These are phyloP conservation scores for Erodium moschatum DNA, from an alignment of 441 rosid genomes.

Conservation along the genomic window DNA sequence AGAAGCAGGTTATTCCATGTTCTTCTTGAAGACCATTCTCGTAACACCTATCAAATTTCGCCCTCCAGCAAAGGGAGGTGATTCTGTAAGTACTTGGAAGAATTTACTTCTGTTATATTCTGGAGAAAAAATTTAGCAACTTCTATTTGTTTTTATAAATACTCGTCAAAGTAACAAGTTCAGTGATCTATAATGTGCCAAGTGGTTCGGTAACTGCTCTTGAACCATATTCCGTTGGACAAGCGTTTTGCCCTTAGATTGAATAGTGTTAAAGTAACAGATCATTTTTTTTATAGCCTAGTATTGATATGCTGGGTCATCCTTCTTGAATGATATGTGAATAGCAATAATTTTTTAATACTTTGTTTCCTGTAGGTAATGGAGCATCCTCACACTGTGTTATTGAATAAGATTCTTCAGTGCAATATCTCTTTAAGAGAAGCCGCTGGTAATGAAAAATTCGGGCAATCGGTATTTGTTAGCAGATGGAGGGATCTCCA, in stretches of 20 bases:
- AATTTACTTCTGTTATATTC: background rate
- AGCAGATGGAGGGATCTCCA: conserved; percentile 82
- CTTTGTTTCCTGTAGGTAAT: conserved; percentile 46
- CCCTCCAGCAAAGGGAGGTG: conserved; percentile 80
- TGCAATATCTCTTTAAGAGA: conserved; percentile 50
- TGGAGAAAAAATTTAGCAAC: background rate
- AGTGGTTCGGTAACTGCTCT: background rate
- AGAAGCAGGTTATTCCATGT: conserved; percentile 50
- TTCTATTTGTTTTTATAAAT: background rate
- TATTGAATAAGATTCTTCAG: conserved; percentile 60
- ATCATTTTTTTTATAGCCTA: background rate
- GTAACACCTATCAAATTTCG: conserved; percentile 91
- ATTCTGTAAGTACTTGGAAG: conserved; percentile 45
- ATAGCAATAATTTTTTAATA: conserved; percentile 9
- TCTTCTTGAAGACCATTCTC: conserved; percentile 64
- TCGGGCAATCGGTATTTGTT: conserved; percentile 32
- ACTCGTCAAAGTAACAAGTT: background rate
- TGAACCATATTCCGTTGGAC: background rate
- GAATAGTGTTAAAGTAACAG: background rate
- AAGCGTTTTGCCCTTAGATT: conserved; percentile 6
- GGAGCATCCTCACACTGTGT: conserved; percentile 89
- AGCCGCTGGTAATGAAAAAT: conserved; percentile 45
- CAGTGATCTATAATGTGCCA: conserved; percentile 5
- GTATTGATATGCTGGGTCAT: background rate
- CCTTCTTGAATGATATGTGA: background rate